Base-by-base conservation (phyloP, 805 yeast species). In the Candida namnaoensis region DNA sequence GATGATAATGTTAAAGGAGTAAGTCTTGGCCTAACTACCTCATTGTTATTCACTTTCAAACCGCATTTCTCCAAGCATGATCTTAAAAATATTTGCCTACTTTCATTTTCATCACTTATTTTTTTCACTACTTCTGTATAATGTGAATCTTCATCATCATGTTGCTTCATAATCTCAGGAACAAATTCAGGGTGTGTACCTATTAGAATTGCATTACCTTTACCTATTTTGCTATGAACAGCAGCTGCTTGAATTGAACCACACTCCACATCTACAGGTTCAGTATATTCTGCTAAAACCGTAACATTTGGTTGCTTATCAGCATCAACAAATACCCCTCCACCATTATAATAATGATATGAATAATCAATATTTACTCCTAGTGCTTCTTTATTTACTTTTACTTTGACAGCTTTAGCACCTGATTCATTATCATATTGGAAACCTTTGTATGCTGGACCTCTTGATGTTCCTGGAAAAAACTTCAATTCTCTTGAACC, bases 121-220 rank as follows among this genome's bases (percentile, higher is more conserved):
- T 53, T 57, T 3, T 64, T 52, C 3, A 76, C 59, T 3, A 78
- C 63, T 0, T 51, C 42, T 7, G 51, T 47, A 38, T 63, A 61
- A 14, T 64, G 37, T 46, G 60, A 38, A 45, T 65, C 43, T 43
- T 58, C 53, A 10, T 56, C 48, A 2, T 45, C 43, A 2, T 62
- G 48, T 26, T 64, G 64, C 15, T 61, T 61, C 45, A 73, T 62
- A 47, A 80, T 51, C 13, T 72, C 64, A 13, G 88, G 82, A 3
- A 78, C 68, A 55, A 80, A 88, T 60, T 93, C 99, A 0, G 96
- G 95, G 61, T 93, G 99, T 0, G 87, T 74, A 1, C 98, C 98
- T 12, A 83, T 70, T 11, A 93, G 68, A 9, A 93, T 61, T 0
- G 81, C 96, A 33, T 64, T 65, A 4, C 99, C 99, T 34, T 72